phyloP scores from a whole-genome alignment of 306 rosid genomes.

The Medicago arabica region DNA sequence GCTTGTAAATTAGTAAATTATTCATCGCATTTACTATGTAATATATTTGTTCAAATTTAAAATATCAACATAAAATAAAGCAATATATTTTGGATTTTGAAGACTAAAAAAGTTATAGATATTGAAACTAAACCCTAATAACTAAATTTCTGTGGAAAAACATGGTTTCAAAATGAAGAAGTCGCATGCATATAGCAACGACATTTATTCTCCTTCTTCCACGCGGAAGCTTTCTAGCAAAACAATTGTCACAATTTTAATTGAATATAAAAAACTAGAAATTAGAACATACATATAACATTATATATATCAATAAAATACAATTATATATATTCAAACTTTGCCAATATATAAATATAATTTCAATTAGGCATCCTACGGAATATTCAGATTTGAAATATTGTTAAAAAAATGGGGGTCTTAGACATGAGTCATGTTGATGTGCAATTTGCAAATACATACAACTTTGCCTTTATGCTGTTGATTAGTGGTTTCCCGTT shows the following conservation, averaged over 20 bases:
- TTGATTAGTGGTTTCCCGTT: constrained; percentile 2
- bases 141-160: not conserved
- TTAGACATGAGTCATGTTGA: constrained; percentile 4
- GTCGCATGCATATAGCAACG: constrained; percentile 28
- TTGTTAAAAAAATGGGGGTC: not conserved
- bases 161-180: not conserved
- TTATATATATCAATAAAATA: too few relatives aligned
- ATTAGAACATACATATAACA: not conserved
- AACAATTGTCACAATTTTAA: constrained; percentile 34
- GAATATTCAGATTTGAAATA: constrained; percentile 6
- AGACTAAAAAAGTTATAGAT: too few relatives aligned
- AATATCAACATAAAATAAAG: too few relatives aligned
- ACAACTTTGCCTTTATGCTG: constrained; percentile 36
- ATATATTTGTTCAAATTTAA: too few relatives aligned
- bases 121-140: not conserved
- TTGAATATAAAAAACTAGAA: not conserved
- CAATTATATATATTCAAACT: not conserved
- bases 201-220: constrained; percentile 44
- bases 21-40: too few relatives aligned
- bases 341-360: constrained; percentile 22
- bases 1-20: not conserved
- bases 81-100: too few relatives aligned
- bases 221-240: constrained; percentile 51
- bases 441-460: not conserved
- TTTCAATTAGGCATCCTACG: constrained; percentile 14